Evolutionary conservation across 139 green algal species (phyloP).

Genomic region (Eudorina sp.): DNA sequence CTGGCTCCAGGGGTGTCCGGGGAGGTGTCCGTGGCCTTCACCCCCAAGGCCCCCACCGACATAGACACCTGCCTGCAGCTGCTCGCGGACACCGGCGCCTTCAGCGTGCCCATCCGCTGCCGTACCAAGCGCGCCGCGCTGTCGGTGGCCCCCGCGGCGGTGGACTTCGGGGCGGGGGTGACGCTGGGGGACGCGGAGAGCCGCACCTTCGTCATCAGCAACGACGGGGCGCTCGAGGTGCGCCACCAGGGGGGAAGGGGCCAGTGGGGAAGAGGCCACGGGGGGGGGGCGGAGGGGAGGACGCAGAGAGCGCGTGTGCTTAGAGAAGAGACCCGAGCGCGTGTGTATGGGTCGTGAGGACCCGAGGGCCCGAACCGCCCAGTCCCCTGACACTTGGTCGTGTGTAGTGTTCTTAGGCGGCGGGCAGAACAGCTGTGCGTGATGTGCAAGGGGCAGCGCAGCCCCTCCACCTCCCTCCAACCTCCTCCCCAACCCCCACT

Average conservation of each 20-base stretch:
- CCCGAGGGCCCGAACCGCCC: too few species aligned
- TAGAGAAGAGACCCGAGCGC: too few species aligned
- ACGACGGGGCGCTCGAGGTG: conserved; percentile 75
- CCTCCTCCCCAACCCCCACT: not conserved
- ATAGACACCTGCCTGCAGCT: conserved; percentile 65
- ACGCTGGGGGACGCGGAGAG: conserved; percentile 63
- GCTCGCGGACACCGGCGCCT: conserved; percentile 71
- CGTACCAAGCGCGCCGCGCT: conserved; percentile 66
- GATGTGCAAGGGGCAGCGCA: too few species aligned
- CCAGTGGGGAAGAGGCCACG: not conserved
- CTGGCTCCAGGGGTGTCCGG: conserved; percentile 69
- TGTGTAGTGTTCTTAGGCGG: too few species aligned
- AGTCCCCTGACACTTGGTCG: too few species aligned
- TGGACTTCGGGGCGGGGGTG: conserved; percentile 60
- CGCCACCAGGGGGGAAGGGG: not conserved
- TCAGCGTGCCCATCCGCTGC: conserved; percentile 67
- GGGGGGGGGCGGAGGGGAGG: not conserved
- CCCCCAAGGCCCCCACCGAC: conserved; percentile 73
- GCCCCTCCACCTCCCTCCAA: too few species aligned
- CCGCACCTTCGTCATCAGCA: conserved; percentile 63
- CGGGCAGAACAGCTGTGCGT: too few species aligned
- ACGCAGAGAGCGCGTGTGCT: too few species aligned
- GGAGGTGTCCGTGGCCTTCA: conserved; percentile 70
- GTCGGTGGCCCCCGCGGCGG: conserved; percentile 11
- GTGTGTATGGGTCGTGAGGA: too few species aligned